Conservation (phyloP, 169 alveolate species). For the Plasmodium malariae region DNA sequence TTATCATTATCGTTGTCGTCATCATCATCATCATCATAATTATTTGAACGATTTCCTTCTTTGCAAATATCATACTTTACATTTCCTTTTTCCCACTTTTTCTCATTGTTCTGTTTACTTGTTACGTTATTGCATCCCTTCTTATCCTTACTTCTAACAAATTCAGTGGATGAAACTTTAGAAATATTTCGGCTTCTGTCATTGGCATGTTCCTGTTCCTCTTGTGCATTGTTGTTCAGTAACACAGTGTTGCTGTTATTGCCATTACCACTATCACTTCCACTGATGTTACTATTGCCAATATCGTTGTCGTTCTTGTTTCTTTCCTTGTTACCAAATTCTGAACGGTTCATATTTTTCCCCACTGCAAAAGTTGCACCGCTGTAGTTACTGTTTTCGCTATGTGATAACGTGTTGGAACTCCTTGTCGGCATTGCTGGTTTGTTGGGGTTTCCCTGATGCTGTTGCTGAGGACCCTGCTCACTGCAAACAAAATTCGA, state of each 20-base stretch:
- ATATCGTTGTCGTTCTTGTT: too few relatives aligned
- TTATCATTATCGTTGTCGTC: neutral
- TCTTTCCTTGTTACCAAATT: neutral
- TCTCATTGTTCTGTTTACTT: too few relatives aligned
- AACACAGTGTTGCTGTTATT: neutral
- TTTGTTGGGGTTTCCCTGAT: neutral
- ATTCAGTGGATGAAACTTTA: neutral
- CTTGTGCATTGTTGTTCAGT: neutral
- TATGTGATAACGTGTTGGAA: neutral
- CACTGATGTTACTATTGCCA: too few relatives aligned
- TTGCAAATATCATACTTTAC: too few relatives aligned
- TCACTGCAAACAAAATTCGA: constrained; percentile 4
- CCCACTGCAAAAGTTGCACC: neutral
- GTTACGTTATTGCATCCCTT: too few relatives aligned
- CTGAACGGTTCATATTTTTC: neutral
- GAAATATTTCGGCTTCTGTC: neutral
- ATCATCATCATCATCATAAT: neutral
- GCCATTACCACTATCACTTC: neutral
- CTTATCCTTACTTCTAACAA: too few relatives aligned
- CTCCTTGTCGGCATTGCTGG: neutral
- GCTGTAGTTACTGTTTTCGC: neutral
- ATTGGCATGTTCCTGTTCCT: neutral
- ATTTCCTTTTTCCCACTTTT: too few relatives aligned
- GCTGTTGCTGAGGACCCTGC: neutral
- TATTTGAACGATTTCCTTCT: too few relatives aligned